phyloP scores from a whole-genome alignment of 495 filamentous ascomycete genomes.

The Xylaria sp. region DNA sequence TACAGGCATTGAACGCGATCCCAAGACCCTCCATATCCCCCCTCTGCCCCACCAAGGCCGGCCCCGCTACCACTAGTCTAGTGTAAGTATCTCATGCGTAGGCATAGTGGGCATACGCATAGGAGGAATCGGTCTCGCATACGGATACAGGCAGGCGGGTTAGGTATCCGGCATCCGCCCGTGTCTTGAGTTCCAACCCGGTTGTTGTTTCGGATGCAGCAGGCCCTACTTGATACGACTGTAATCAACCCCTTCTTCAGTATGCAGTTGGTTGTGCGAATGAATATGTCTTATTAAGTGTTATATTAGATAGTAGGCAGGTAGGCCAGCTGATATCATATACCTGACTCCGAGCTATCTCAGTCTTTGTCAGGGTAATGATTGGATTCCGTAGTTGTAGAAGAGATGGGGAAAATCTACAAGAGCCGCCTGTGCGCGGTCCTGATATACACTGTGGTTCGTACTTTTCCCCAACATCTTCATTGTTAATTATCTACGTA shows the following conservation, averaged over 20 bases:
- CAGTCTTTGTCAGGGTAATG: no score
- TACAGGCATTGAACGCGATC: not conserved
- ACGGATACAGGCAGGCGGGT: conserved; percentile 3
- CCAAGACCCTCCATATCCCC: not conserved
- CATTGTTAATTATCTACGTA: not conserved
- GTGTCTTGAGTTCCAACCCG: not conserved
- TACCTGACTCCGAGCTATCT: no score
- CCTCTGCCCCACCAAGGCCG: not conserved
- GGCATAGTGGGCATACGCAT: no score
- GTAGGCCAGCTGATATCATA: no score
- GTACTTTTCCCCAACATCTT: no score
- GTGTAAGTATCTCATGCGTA: not conserved
- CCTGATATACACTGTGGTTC: no score
- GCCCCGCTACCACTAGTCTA: no score
- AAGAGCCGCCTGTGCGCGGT: no score
- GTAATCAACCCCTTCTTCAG: not conserved
- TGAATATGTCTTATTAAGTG: not conserved
- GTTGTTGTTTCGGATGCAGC: conserved; percentile 8
- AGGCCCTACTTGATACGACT: not conserved
- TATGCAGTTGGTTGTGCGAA: not conserved
- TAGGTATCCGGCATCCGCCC: not conserved
- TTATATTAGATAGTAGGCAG: no score
- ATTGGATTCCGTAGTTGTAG: no score
- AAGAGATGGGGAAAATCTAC: no score
- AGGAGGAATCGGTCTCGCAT: no score